Evolutionary conservation across 1,139 yeast genomes (phyloP).

Genomic region (Blastobotrys serpentis): DNA sequence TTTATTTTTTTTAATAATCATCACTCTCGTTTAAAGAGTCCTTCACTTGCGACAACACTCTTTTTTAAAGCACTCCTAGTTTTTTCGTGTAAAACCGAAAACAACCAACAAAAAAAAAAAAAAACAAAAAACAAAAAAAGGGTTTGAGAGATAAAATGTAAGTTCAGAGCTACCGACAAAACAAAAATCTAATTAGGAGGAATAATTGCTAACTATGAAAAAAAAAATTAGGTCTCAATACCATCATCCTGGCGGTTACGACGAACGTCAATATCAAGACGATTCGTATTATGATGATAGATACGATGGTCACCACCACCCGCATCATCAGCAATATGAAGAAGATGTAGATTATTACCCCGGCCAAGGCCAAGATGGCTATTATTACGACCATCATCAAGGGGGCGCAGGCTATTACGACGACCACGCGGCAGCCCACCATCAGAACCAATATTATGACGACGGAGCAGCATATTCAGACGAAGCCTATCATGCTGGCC

Average conservation of each 20-base stretch:
- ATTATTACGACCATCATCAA: constrained; percentile 34
- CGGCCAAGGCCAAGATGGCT: constrained; percentile 28
- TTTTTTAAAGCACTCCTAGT: no score
- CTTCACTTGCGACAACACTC: no score
- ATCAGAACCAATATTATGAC: constrained; percentile 37
- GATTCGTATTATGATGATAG: constrained; percentile 41
- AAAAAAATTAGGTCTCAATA: constrained; percentile 7
- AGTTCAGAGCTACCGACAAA: background rate
- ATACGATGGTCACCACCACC: constrained; percentile 27
- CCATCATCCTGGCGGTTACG: constrained; percentile 13
- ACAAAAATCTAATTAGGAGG: background rate
- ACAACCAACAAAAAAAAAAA: background rate
- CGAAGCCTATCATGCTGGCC: constrained; percentile 37
- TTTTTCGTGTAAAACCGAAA: no score
- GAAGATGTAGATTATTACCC: constrained; percentile 35
- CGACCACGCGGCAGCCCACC: constrained; percentile 22
- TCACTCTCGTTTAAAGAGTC: no score
- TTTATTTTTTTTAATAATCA: no score
- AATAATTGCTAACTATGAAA: background rate
- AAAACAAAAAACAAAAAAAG: background rate
- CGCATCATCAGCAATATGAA: constrained; percentile 25
- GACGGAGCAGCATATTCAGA: constrained; percentile 38
- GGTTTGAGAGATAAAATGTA: constrained; percentile 15
- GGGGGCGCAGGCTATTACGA: constrained; percentile 31
- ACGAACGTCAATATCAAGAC: constrained; percentile 24